These are phyloP conservation scores for Bidens hawaiensis DNA, from an alignment of 140 eudicot genomes.

Conservation along the genomic window DNA sequence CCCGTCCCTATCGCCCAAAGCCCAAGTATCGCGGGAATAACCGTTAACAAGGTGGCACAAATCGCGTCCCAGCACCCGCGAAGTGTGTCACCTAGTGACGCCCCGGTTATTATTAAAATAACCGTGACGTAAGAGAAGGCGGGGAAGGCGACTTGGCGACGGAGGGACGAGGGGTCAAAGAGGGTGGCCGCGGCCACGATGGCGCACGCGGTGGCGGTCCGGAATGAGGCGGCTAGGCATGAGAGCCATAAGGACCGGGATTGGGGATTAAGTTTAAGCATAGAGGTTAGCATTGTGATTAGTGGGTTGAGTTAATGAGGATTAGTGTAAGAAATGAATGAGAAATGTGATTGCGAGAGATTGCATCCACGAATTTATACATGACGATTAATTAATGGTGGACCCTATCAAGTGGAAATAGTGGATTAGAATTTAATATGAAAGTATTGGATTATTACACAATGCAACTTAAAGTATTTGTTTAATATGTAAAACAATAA, in stretches of 20 bases:
- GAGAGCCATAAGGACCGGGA: conserved; percentile 45
- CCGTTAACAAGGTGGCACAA: conserved; percentile 44
- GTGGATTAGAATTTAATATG: not conserved
- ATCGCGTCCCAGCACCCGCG: conserved; percentile 72
- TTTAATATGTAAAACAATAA: too few relatives aligned
- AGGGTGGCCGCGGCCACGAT: conserved; percentile 68
- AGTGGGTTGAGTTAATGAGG: conserved; percentile 13
- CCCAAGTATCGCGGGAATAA: conserved; percentile 60
- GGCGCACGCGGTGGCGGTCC: conserved; percentile 72
- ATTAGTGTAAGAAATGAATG: conserved; percentile 4
- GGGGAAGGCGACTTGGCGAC: conserved; percentile 49
- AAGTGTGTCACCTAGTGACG: conserved; percentile 76
- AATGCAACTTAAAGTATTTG: not conserved
- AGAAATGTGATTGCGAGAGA: conserved; percentile 17
- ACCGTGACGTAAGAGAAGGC: conserved; percentile 85
- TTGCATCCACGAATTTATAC: conserved; percentile 23
- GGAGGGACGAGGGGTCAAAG: conserved; percentile 56
- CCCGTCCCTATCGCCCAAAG: conserved; percentile 53
- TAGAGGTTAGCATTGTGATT: conserved; percentile 26
- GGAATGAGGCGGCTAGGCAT: conserved; percentile 51
- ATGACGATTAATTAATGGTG: conserved; percentile 30
- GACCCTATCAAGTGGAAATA: conserved; percentile 15
- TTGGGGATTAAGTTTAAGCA: not conserved
- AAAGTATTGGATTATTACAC: not conserved
- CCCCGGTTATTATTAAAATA: conserved; percentile 58